Conservation (phyloP, 2,329 filamentous ascomycete species). For the Tothia fuscella region DNA sequence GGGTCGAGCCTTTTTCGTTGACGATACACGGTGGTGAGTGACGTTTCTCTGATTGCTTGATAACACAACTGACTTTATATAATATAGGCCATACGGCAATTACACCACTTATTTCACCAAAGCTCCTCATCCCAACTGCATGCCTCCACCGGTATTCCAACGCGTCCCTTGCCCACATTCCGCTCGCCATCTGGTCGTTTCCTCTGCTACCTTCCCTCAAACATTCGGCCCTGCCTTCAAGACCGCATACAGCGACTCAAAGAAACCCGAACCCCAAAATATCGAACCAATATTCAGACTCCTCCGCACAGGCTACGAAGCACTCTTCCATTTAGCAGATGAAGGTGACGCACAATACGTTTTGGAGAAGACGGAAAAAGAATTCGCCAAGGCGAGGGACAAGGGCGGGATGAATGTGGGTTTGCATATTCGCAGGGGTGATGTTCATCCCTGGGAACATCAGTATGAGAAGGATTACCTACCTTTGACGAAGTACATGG, state of each 20-base stretch:
- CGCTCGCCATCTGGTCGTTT: conserved; percentile 63
- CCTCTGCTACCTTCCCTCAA: conserved; percentile 52
- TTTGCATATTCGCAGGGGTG: conserved; percentile 69
- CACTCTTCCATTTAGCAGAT: conserved; percentile 56
- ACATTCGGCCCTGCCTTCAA: conserved; percentile 51
- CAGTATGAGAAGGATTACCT: conserved; percentile 71
- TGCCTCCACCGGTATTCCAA: conserved; percentile 59
- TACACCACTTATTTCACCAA: conserved; percentile 61
- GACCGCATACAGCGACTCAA: conserved; percentile 38
- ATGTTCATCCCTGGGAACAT: conserved; percentile 63
- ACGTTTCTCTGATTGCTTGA: background rate
- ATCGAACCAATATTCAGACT: conserved; percentile 55
- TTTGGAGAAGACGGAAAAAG: conserved; percentile 45
- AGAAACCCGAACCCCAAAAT: conserved; percentile 35
- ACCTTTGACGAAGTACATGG: conserved; percentile 56
- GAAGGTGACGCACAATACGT: conserved; percentile 34
- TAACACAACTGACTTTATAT: conserved; percentile 1
- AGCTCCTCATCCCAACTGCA: conserved; percentile 53
- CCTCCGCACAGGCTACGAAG: conserved; percentile 57
- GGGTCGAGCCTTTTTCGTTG: conserved; percentile 67
- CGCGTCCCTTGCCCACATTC: conserved; percentile 70
- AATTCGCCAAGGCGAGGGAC: conserved; percentile 22
- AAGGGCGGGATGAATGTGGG: conserved; percentile 49
- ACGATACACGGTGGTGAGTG: conserved; percentile 62
- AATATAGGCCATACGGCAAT: conserved; percentile 54